Evolutionary conservation across 177 flowering plant genomes (phyloP).

Genomic region (Vitis hybrid): DNA sequence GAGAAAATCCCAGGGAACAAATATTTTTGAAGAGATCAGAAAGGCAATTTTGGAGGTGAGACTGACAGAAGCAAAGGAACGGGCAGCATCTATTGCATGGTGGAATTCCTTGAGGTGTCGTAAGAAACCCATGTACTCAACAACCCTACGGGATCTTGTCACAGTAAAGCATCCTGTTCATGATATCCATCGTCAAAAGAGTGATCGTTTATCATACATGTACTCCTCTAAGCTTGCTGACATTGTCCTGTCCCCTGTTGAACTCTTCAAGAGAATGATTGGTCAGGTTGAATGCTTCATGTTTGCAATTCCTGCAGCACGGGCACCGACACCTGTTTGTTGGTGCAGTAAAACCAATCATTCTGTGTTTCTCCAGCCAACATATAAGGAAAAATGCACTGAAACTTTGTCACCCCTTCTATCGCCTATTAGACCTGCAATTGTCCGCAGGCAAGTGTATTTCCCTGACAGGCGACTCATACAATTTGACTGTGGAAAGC

Average conservation of each 20-base stretch:
- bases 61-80: conserved; percentile 61
- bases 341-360: conserved; percentile 79
- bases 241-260: conserved; percentile 77
- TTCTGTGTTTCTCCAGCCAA: conserved; percentile 56
- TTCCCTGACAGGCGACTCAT: conserved; percentile 96
- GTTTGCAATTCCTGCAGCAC: conserved; percentile 98
- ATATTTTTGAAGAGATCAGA: conserved; percentile 81
- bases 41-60: conserved; percentile 77
- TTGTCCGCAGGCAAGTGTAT: conserved; percentile 90
- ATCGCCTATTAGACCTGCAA: conserved; percentile 85
- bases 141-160: conserved; percentile 58
- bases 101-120: conserved; percentile 90
- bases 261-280: conserved; percentile 66
- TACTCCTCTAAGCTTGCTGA: conserved; percentile 80
- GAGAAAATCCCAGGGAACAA: conserved; percentile 48
- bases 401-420: conserved; percentile 66
- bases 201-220: conserved; percentile 46
- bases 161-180: conserved; percentile 64
- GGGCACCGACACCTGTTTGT: conserved; percentile 74
- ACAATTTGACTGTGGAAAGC: conserved; percentile 99
- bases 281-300: conserved; percentile 79
- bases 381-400: conserved; percentile 55
- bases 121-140: conserved; percentile 77
- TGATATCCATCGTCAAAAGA: conserved; percentile 54
- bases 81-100: conserved; percentile 90